phyloP scores from a whole-genome alignment of 1,139 yeast genomes.

The Geotrichum macrosporum region DNA sequence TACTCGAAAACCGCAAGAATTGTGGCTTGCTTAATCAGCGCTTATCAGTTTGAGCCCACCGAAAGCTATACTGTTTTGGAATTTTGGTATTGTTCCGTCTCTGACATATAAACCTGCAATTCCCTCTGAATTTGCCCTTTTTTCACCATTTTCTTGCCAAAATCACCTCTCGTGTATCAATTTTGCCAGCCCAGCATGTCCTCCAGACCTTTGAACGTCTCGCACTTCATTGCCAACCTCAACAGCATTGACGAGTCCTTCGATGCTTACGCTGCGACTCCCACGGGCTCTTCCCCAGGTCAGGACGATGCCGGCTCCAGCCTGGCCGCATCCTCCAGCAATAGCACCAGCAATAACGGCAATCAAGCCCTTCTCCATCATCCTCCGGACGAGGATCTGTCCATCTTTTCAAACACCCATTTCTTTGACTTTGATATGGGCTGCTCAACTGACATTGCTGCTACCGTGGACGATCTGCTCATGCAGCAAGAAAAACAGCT shows the following conservation, averaged over 20 bases:
- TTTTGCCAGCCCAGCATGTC: constrained; percentile 3
- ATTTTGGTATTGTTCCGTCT: neutral
- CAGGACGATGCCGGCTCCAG: too few relatives aligned
- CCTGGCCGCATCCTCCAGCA: constrained; percentile 2
- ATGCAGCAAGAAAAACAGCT: constrained; percentile 41
- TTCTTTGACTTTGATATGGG: constrained; percentile 46
- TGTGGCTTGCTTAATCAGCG: neutral
- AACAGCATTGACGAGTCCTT: constrained; percentile 34
- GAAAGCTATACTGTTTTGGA: too few relatives aligned
- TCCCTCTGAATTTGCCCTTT: neutral
- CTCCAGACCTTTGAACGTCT: constrained; percentile 10
- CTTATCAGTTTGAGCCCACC: neutral
- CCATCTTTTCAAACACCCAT: constrained; percentile 42
- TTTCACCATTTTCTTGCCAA: too few relatives aligned
- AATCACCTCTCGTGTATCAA: neutral
- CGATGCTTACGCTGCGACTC: constrained; percentile 22
- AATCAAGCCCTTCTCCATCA: neutral
- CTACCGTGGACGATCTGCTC: constrained; percentile 40
- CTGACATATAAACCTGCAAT: neutral
- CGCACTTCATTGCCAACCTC: constrained; percentile 36
- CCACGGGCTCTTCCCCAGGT: constrained; percentile 1
- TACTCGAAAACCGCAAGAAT: too few relatives aligned
- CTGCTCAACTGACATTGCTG: constrained; percentile 41
- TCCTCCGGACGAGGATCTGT: constrained; percentile 38
- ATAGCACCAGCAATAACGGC: neutral